Evolutionary conservation across 2,329 filamentous ascomycete species (phyloP), one percentile per base, ranked within the genome.

Genomic region (Proliferodiscus dingleyae): DNA sequence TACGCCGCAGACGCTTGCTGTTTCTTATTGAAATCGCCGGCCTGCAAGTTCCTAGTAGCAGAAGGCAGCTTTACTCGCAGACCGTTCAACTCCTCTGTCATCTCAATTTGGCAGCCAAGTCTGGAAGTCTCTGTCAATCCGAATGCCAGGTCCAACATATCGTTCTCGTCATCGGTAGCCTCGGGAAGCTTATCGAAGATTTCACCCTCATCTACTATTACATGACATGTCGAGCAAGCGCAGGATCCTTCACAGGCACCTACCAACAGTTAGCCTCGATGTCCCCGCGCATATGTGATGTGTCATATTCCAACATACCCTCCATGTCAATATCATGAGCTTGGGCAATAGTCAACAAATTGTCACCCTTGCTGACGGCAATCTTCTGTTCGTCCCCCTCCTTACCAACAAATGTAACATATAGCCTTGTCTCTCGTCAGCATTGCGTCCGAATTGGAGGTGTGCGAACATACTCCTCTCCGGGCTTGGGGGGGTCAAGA

Each of bases 281-380:
- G 53, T 37, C 34, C 15, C 21, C 8, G 11, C 10, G 11, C 9
- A 6, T 2, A 7, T 28, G 22, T 6, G 9, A 13, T 23, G 15
- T 1, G 22, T 24, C 11, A 37, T 8, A 8, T 10, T 1, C 11
- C n/a, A 22, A 58, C 68, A 49, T 64, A 78, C 79, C 90, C 73
- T 98, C 93, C 91, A 98, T 97, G 67, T 98, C 93, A 33, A 98
- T 73, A 62, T 97, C 91, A 67, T 97, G 80, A 37, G 86, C 88
- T 66, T 96, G 91, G 18, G 91, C 93, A 61, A 98, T 91, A 62
- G 97, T 91, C 44, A 98, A 76, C 43, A 98, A 73, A 66, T 98
- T 98, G 68, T 95, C 89, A 40, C 93, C 93, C 58, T 86, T 81
- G 11, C 80, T 74, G 7, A 96, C 91, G 49, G 85, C 81, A 60